Evolutionary conservation across 2,329 filamentous ascomycete genomes (phyloP), one percentile per base, ranked within the genome.

Genomic region (Graphium sp.): DNA sequence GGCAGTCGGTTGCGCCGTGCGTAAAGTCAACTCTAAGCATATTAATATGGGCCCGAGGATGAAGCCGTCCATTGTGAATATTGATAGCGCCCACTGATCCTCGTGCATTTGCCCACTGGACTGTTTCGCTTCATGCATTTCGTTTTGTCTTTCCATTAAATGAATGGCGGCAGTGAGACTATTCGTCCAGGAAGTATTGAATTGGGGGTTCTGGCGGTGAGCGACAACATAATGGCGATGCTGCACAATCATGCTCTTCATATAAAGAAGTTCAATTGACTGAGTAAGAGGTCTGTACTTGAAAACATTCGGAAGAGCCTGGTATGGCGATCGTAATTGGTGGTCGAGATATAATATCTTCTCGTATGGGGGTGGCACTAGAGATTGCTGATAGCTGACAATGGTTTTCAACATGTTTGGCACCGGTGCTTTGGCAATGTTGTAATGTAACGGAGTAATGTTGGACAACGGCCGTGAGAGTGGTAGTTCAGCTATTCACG

Each of bases 41-140:
- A 67, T 39, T 10, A 66, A 54, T 53, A 64, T 64, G 6, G 56
- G 53, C 0, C 62, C 62, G 2, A 66, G 48, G 2, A 66, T 45
- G 24, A 60, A 65, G 30, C 66, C 60, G n/a, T 60, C 53, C 23
- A 48, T 46, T 0, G 55, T 50, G 11, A 67, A 41, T 0, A 54
- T 52, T 1, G 46, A 52, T 2, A 62, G 32, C 39, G 64, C 56
- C 51, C 58, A 62, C 13, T 50, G 41, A 22, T 60, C 50, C 5
- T 50, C 44, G 30, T 54, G 44, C 4, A 67, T 30, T 5, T 50
- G 48, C 0, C 60, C 58, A 1, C 59, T 60, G 0, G 55, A 50
- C 14, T 53, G 41, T 4, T 41, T 44, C 3, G 49, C 47, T 9
- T 45, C 34, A 8, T 52, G 32, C 18, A 52, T 18, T 4, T 50